Conservation (phyloP, 2,329 filamentous ascomycete genomes). For the Epichloe amarillans region DNA sequence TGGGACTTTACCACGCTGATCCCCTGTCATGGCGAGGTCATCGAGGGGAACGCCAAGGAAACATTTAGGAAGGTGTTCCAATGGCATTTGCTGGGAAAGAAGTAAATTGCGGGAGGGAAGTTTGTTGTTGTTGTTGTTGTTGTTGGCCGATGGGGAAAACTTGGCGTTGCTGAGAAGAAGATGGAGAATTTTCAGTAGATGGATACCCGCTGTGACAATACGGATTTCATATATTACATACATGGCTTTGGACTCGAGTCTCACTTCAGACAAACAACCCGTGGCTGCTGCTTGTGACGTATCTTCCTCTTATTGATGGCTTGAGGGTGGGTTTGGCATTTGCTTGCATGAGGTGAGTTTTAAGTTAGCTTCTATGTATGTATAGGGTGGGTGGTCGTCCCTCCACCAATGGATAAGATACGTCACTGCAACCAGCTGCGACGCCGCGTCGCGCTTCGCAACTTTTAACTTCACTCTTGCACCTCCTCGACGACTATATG, state of each 20-base stretch:
- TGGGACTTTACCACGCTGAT: conserved; percentile 85
- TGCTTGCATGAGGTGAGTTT: no score
- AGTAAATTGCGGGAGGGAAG: conserved; percentile 5
- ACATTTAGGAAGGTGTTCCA: conserved; percentile 66
- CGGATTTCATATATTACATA: no score
- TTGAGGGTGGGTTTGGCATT: no score
- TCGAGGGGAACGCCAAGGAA: conserved; percentile 60
- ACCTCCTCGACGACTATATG: background rate
- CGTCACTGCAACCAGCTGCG: background rate
- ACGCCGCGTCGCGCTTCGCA: background rate
- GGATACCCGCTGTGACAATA: no score
- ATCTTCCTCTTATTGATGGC: background rate
- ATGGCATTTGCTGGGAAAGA: conserved; percentile 56
- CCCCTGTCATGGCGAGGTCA: conserved; percentile 85
- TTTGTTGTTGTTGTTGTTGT: no score
- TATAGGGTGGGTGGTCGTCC: no score
- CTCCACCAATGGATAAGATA: background rate
- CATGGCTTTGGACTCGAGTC: no score
- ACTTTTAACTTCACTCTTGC: background rate
- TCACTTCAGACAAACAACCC: no score
- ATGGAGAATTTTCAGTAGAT: no score
- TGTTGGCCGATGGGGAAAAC: background rate
- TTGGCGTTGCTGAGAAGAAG: no score
- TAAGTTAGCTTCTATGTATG: no score
- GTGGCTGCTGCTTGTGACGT: background rate